Evolutionary conservation across 23 red algal species (phyloP), one percentile per base, ranked within the genome.

Genomic region (Agarophyton chilense): DNA sequence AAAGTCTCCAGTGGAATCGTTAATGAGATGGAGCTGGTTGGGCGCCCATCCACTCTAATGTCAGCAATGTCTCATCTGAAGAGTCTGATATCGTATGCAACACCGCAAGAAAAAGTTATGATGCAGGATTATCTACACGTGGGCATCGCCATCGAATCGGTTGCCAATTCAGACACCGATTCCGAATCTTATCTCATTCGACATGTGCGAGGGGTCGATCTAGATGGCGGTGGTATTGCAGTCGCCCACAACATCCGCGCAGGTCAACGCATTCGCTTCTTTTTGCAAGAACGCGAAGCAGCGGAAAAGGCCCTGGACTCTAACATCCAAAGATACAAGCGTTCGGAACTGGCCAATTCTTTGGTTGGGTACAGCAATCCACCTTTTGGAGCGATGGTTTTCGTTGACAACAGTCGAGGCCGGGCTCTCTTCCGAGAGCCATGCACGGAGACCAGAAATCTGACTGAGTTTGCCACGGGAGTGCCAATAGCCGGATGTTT

Each of bases 311-410:
- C 79, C 4, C 39, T 94, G 50, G 82, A 94, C 52, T n/a, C 52
- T 11, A 82, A 71, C 2, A 79, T 94, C 61, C 92, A 81, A 74
- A 45, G 57, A 29, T 94, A 88, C 36, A 94, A 94, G 92, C 67
- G 82, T 33, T 35, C 61, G 25, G 82, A 87, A 44, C 49, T 94
- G 44, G 82, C 92, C 17, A 82, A 81, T 55, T 79, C 46, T 34
- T 60, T 94, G 36, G 82, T 82, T 29, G 92, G 92, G 10, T 81
- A 87, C n/a, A 81, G 82, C 77, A 94, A 94, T 56, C 73, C 92
- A 22, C 92, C 92, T 35, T 75, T 94, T 71, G 92, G 92, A 24
- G 92, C 82, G 6, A 79, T 87, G 47, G 70, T 89, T 14, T 88
- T 94, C 63, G 72, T 82, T 34, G 82, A 81, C 76, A 43, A 51